phyloP scores from a whole-genome alignment of 78 protist species.

The Trichosphaerium sp. region DNA sequence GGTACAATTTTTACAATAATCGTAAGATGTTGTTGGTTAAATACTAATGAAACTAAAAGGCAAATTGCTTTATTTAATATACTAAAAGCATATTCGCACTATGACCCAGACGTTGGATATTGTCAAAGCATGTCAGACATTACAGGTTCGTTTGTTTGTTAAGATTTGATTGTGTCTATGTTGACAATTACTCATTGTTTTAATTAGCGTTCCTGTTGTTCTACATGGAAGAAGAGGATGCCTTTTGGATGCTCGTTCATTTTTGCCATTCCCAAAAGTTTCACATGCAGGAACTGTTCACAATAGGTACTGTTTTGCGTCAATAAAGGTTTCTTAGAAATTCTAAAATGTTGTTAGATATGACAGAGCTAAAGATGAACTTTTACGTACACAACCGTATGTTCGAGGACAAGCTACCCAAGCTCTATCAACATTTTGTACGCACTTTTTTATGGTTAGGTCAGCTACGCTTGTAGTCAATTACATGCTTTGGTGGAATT shows the following conservation, averaged over 20 bases:
- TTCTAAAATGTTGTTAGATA: too few species aligned
- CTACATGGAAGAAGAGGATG: slow-evolving; percentile 61
- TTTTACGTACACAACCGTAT: neutral
- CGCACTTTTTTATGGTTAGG: neutral
- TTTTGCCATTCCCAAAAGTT: slow-evolving; percentile 21
- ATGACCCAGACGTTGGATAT: slow-evolving; percentile 59
- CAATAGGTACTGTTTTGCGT: slow-evolving; percentile 1
- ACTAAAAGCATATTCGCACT: slow-evolving; percentile 46
- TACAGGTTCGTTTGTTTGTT: too few species aligned
- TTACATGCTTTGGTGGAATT: neutral
- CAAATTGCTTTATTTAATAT: slow-evolving; percentile 31
- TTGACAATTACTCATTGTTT: too few species aligned
- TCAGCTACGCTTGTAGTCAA: neutral
- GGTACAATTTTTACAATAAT: neutral
- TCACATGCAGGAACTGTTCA: slow-evolving; percentile 38
- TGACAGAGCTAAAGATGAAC: neutral
- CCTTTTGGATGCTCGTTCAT: slow-evolving; percentile 48
- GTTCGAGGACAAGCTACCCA: neutral
- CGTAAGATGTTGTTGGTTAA: too few species aligned
- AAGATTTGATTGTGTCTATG: too few species aligned
- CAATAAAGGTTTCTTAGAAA: too few species aligned
- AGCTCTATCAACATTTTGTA: neutral
- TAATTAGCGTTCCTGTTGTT: slow-evolving; percentile 44
- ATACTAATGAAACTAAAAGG: neutral
- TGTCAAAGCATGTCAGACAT: slow-evolving; percentile 61